Evolutionary conservation across 495 filamentous ascomycete genomes (phyloP).

Genomic region (Aspergillus cavernicola): DNA sequence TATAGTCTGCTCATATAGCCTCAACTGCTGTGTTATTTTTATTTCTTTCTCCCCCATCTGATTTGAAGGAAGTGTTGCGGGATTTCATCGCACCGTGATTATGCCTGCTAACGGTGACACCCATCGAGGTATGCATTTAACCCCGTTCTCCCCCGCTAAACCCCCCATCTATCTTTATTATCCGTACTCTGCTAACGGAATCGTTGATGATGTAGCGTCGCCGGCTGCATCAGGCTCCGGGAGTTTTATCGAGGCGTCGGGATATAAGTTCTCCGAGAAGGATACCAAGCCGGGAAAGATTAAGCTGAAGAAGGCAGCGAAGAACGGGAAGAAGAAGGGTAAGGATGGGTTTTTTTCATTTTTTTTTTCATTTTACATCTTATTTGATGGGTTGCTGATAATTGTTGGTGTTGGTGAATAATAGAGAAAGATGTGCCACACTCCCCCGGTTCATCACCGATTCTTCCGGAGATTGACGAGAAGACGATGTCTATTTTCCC

Average conservation of each 20-base stretch:
- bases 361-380: no score
- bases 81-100: slow-evolving; percentile 13
- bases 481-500: slow-evolving; percentile 66
- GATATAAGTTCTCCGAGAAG: slow-evolving; percentile 54
- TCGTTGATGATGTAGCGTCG: slow-evolving; percentile 5
- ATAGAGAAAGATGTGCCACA: slow-evolving; percentile 21
- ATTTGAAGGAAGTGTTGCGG: not conserved
- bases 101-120: slow-evolving; percentile 41
- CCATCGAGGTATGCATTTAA: slow-evolving; percentile 29
- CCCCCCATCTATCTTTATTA: no score
- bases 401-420: slow-evolving; percentile 24
- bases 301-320: slow-evolving; percentile 66
- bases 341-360: no score
- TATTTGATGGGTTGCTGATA: not conserved
- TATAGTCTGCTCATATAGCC: not conserved
- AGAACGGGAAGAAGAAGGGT: slow-evolving; percentile 50
- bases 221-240: slow-evolving; percentile 22
- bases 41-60: not conserved
- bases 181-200: not conserved
- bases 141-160: not conserved
- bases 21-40: not conserved
- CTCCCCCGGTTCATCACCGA: slow-evolving; percentile 46
- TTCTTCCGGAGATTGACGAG: slow-evolving; percentile 72
- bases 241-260: slow-evolving; percentile 46
- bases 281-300: slow-evolving; percentile 60